Base-by-base conservation (phyloP, 2,329 filamentous ascomycete species). In the Cordyceps pruinosa region DNA sequence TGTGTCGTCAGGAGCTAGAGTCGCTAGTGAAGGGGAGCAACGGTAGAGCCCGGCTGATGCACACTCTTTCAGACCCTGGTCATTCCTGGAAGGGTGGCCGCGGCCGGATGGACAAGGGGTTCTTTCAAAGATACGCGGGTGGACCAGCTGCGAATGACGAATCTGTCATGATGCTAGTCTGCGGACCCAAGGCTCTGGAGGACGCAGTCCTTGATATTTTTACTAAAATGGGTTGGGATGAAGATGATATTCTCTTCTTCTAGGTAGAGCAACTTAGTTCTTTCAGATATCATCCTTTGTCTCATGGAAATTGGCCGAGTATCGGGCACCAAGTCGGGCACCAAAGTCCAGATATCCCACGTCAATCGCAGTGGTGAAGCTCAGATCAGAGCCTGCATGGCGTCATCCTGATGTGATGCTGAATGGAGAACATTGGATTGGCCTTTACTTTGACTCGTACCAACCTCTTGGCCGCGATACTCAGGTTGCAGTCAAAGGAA, bases 171-270 rank as follows among this genome's bases (percentile, higher is more conserved):
- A 82, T 88, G n/a, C 69, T 94, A 59, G 77, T 93, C 25, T 94
- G 89, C 73, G 89, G 89, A 2, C 89, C 89, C 0, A 83, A 80
- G 64, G 73, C 84, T 5, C 72, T 94, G 72, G 88, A 93, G 73
- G 84, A 83, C 63, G 82, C 77, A 59, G 83, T 81, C 8, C 78
- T 80, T 62, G 66, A 72, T 50, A 78, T 80, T 23, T 69, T 77
- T 19, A 58, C 60, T 9, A 77, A 75, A 23, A 72, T 85, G 68
- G 88, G 87, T 0, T 93, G 88, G 87, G 75, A 69, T 9, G 85
- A 89, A 61, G 80, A 85, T 13, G 83, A 92, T 68, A 66, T 94
- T 62, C 68, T 92, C 63, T 90, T 92, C 71, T 94, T 94, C 66
- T 94, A 39, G 37, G 28, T 32, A 5, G 28, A 10, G 5, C 28